Percentiles rank a stretch among this genome's conserved stretches.
phyloP scores from a whole-genome alignment of 2,329 filamentous ascomycete species.

The Alternaria novae-zelandiae region DNA sequence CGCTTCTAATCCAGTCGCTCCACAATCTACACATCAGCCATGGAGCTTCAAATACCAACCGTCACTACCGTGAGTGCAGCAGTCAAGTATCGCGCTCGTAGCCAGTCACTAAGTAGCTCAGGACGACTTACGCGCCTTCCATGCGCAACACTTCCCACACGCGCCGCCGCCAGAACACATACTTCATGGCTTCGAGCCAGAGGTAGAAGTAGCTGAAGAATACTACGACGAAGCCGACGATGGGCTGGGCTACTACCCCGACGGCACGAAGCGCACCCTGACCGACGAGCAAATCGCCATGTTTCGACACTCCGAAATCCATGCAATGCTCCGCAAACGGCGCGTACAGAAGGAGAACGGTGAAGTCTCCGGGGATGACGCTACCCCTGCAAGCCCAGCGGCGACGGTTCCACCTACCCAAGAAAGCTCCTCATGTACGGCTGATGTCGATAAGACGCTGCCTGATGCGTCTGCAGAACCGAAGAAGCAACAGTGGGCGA shows the following conservation, averaged over 20 bases:
- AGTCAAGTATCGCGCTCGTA: background rate
- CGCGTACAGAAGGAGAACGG: constrained; percentile 30
- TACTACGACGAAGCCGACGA: constrained; percentile 62
- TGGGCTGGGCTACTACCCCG: constrained; percentile 80
- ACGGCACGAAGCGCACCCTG: constrained; percentile 86
- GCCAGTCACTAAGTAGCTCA: constrained; percentile 31
- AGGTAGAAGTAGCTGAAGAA: constrained; percentile 32
- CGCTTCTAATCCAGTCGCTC: constrained; percentile 9
- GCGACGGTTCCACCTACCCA: background rate
- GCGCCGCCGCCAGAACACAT: constrained; percentile 43
- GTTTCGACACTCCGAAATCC: constrained; percentile 87
- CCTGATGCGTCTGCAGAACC: constrained; percentile 23
- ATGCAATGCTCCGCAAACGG: constrained; percentile 63
- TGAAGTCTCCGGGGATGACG: constrained; percentile 18
- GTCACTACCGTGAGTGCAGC: constrained; percentile 39
- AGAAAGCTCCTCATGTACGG: background rate
- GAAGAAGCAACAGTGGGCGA: constrained; percentile 36
- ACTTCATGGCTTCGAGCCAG: constrained; percentile 37
- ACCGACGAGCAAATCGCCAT: constrained; percentile 91
- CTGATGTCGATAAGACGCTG: constrained; percentile 16
- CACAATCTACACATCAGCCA: background rate
- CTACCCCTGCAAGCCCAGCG: background rate
- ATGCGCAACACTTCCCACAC: constrained; percentile 52
- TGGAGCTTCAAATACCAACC: constrained; percentile 37
- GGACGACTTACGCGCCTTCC: constrained; percentile 54